A percentile compares a stretch with the other conserved stretches of the same genome.
Evolutionary conservation across 2,329 filamentous ascomycete genomes (phyloP).

Genomic region (Xylaria sp.): DNA sequence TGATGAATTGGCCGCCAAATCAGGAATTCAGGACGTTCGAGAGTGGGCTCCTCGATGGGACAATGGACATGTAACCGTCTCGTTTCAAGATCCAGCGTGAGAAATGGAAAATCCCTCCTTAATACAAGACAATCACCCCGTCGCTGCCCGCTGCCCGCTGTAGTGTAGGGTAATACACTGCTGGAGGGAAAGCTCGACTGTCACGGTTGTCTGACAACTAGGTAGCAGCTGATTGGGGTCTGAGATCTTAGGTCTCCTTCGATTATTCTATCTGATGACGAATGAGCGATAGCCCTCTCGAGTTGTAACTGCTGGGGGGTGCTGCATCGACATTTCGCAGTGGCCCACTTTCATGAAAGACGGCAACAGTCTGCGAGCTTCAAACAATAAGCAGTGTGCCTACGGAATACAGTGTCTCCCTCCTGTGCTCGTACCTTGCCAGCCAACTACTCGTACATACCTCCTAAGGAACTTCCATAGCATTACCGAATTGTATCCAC

Average conservation of each 20-base stretch:
- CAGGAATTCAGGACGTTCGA: too few relatives aligned
- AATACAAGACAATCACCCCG: too few relatives aligned
- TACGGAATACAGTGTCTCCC: too few relatives aligned
- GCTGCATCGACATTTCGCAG: constrained; percentile 15
- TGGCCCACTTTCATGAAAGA: constrained; percentile 20
- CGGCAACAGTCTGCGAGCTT: constrained; percentile 31
- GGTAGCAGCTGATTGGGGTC: not conserved
- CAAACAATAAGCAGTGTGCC: constrained; percentile 12
- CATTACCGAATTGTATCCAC: constrained; percentile 21
- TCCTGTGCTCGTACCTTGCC: not conserved
- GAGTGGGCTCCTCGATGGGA: too few relatives aligned
- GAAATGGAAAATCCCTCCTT: too few relatives aligned
- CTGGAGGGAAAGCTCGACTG: not conserved
- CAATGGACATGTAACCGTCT: too few relatives aligned
- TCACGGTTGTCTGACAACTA: not conserved
- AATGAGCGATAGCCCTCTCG: constrained; percentile 5
- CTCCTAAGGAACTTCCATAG: constrained; percentile 10
- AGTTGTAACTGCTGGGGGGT: constrained; percentile 1
- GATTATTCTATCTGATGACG: constrained; percentile 1
- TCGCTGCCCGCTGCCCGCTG: not conserved
- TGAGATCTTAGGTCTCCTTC: not conserved
- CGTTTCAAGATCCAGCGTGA: too few relatives aligned
- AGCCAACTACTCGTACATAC: too few relatives aligned
- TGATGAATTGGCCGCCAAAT: too few relatives aligned
- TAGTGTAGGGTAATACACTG: not conserved